Evolutionary conservation across 2,329 filamentous ascomycete species (phyloP).

Genomic region (Pyricularia pennisetigena): DNA sequence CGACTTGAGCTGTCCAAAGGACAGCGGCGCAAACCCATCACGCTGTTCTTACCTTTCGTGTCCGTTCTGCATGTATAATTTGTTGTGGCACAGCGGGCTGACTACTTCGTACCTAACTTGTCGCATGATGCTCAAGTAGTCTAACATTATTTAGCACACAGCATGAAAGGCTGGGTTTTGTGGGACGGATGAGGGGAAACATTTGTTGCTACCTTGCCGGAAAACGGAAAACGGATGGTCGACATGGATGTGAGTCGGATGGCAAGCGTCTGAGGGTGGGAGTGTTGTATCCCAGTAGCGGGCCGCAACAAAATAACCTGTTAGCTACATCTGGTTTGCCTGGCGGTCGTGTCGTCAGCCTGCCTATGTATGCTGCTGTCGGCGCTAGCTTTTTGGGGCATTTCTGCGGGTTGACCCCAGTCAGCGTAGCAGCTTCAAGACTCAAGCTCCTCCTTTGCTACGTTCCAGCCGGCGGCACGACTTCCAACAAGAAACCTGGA

Average conservation of each 20-base stretch:
- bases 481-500: neutral
- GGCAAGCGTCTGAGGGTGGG: neutral
- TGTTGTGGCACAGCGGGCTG: neutral
- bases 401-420: neutral
- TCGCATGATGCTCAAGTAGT: neutral
- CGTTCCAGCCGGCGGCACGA: neutral
- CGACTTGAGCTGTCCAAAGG: neutral
- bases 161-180: neutral
- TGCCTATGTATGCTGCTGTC: neutral
- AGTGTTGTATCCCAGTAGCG: neutral
- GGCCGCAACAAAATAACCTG: conserved; percentile 1
- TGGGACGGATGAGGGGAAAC: conserved; percentile 1
- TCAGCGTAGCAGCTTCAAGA: neutral
- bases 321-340: neutral
- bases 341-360: neutral
- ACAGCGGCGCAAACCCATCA: neutral
- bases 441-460: neutral
- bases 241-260: neutral
- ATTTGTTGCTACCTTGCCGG: neutral
- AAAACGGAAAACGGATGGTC: neutral
- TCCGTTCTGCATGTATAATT: neutral
- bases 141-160: neutral
- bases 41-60: neutral
- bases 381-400: neutral
- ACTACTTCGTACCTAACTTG: neutral